Base-by-base conservation (phyloP, 2,329 filamentous ascomycete genomes). In the Neofusicoccum umdonicola region DNA sequence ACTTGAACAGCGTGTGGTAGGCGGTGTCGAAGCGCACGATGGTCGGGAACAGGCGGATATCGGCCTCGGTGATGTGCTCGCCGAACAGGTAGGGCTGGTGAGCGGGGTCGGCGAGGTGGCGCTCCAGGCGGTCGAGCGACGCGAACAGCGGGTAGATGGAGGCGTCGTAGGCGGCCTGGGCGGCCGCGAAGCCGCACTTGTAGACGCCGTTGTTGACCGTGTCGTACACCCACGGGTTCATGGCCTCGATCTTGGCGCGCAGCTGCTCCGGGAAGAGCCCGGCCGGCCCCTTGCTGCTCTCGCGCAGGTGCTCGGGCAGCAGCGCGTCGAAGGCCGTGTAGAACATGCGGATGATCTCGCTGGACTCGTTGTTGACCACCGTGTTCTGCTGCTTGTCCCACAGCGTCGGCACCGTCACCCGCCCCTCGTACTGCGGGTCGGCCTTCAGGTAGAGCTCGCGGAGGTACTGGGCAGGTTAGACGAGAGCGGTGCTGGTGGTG, bases 361-460 rank as follows among this genome's bases (percentile, higher is more conserved):
- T 73, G 9, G 71, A 73, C 52, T 76, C 73, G 63, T 76, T 76
- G 65, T 65, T 74, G 27, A 76, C 73, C 45, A 76, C 72, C 7
- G 67, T 70, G 42, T 70, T 69, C 45, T 81, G 81, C 73, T 89
- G 86, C 73, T 87, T 89, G 69, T 91, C 89, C 81, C 86, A 91
- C 57, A 96, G 81, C 31, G 91, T 86, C 0, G 92, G 92, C 19
- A 96, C 91, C 0, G 91, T 95, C 74, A 92, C 92, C n/a, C 92
- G 84, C 13, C 74, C 73, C 11, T 67, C 69, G 56, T 76, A 76
- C 8, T 67, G 54, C 2, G 87, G 83, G 69, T 93, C 85, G 6
- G 85, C 87, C 67, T 84, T 83, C 76, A 91, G 87, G 79, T 96
- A 96, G 47, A 96, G 75, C 56, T 95, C 81, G 63, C 88, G 86